phyloP scores from a whole-genome alignment of 2,329 filamentous ascomycete species.

The Cladosporium sp. region DNA sequence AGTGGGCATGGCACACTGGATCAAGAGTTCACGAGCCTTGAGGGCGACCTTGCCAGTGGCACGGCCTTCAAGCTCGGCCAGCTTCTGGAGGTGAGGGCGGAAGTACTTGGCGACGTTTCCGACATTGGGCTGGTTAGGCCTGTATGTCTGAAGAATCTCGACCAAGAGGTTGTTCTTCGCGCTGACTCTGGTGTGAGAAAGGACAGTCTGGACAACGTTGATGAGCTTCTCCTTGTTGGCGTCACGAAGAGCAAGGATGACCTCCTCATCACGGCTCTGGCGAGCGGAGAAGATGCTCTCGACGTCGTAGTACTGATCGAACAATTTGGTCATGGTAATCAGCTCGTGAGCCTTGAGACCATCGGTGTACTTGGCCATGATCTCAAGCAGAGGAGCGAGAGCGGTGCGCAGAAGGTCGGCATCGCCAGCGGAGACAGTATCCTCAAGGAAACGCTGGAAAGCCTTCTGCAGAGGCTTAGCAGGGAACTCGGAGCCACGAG shows the following conservation, averaged over 20 bases:
- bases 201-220: conserved; percentile 79
- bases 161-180: conserved; percentile 92
- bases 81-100: conserved; percentile 72
- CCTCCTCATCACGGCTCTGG: conserved; percentile 83
- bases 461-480: conserved; percentile 81
- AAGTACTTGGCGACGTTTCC: conserved; percentile 87
- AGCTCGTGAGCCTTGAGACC: conserved; percentile 91
- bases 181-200: conserved; percentile 88
- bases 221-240: conserved; percentile 90
- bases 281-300: conserved; percentile 85
- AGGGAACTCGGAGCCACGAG: conserved; percentile 81
- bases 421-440: conserved; percentile 71
- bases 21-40: conserved; percentile 95
- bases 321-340: conserved; percentile 70
- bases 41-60: conserved; percentile 91
- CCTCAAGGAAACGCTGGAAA: conserved; percentile 82
- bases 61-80: conserved; percentile 85
- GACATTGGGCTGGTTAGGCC: conserved; percentile 85
- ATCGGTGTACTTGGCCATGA: conserved; percentile 77
- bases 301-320: conserved; percentile 76
- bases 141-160: conserved; percentile 89
- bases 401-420: conserved; percentile 68
- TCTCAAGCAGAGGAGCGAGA: conserved; percentile 69
- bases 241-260: conserved; percentile 88
- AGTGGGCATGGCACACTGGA: conserved; percentile 93